Evolutionary conservation across 2,329 filamentous ascomycete species (phyloP).

Genomic region (Westerdykella ornata): DNA sequence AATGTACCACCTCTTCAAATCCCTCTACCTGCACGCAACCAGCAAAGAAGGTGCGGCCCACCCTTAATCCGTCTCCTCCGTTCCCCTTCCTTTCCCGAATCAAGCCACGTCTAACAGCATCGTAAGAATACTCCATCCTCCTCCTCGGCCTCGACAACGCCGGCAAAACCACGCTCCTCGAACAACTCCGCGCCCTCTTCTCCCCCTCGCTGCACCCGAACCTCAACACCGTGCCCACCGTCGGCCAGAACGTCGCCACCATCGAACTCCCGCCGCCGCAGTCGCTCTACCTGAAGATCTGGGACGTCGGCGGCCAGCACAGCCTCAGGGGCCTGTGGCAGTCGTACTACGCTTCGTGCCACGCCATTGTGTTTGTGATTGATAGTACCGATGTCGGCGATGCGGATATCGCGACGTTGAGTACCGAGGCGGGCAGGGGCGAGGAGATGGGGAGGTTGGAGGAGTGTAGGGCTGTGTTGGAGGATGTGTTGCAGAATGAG

Average conservation of each 20-base stretch:
- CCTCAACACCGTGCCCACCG: conserved; percentile 85
- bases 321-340: conserved; percentile 87
- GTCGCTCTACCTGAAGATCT: conserved; percentile 96
- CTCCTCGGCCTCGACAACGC: conserved; percentile 96
- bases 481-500: conserved; percentile 79
- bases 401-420: conserved; percentile 56
- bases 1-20: conserved; percentile 97
- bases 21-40: conserved; percentile 87
- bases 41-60: conserved; percentile 74
- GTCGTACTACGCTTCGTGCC: conserved; percentile 86
- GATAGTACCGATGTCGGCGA: conserved; percentile 92
- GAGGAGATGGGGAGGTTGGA: conserved; percentile 57
- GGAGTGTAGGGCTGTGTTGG: conserved; percentile 83
- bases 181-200: conserved; percentile 90
- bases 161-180: conserved; percentile 95
- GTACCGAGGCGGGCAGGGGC: conserved; percentile 24
- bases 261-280: conserved; percentile 57
- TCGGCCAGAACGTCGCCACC: conserved; percentile 93
- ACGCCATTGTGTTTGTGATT: conserved; percentile 96
- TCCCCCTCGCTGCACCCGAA: conserved; percentile 56
- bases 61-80: conserved; percentile 1
- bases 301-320: conserved; percentile 95
- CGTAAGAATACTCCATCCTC: conserved; percentile 86
- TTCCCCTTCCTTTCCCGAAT: conserved; percentile 1
- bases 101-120: conserved; percentile 4